Evolutionary conservation across 345 rosid species (phyloP).

Genomic region (Geranium rotundifolium): DNA sequence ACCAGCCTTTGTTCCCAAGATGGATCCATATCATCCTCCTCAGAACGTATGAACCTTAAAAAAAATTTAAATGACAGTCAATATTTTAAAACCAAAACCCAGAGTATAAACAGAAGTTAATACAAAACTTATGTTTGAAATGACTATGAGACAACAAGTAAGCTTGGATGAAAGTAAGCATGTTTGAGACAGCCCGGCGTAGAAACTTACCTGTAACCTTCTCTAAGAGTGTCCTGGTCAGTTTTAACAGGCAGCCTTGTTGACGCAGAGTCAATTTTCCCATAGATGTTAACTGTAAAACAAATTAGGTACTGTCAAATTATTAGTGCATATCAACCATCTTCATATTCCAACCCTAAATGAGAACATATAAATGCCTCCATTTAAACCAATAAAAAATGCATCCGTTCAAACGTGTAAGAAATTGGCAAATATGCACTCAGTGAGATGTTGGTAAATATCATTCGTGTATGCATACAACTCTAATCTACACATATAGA

Average conservation of each 20-base stretch:
- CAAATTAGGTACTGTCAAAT: neutral
- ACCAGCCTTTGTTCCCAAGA: conserved; percentile 98
- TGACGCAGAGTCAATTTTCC: conserved; percentile 36
- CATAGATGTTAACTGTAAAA: conserved; percentile 55
- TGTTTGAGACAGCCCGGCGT: neutral
- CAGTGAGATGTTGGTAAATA: too few species aligned
- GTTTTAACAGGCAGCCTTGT: conserved; percentile 58
- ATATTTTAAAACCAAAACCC: neutral
- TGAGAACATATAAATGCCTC: too few species aligned
- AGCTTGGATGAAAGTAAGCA: too few species aligned
- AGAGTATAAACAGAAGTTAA: neutral
- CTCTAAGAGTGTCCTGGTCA: conserved; percentile 74
- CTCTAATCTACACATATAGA: too few species aligned
- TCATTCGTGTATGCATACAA: too few species aligned
- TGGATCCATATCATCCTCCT: conserved; percentile 76
- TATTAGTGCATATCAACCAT: neutral
- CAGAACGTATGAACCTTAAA: conserved; percentile 75
- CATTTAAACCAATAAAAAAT: too few species aligned
- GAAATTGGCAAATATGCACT: too few species aligned
- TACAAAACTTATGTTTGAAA: neutral
- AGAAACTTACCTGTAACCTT: conserved; percentile 66
- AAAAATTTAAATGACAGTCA: neutral
- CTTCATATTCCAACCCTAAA: neutral
- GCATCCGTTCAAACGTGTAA: too few species aligned
- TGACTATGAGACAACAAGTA: too few species aligned